Evolutionary conservation across 176 grass and related monocot species (phyloP).

Genomic region (Oryza rufipogon): DNA sequence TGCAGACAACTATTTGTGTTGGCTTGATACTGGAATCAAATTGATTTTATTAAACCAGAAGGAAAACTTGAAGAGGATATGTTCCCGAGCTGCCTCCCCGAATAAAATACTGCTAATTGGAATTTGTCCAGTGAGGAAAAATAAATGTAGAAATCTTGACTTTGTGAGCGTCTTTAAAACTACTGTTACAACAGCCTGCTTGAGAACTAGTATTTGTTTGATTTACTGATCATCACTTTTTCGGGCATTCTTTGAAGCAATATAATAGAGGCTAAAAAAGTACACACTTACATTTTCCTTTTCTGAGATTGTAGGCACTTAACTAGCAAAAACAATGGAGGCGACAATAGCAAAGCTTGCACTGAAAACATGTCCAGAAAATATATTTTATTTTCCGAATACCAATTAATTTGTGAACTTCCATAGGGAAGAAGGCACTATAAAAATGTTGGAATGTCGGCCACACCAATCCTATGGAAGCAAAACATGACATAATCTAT

Average conservation of each 20-base stretch:
- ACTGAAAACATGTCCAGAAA: constrained; percentile 5
- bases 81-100: background rate
- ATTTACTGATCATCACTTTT: background rate
- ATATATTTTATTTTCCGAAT: background rate
- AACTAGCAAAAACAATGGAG: background rate
- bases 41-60: background rate
- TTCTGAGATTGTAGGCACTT: background rate
- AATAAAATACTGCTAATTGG: background rate
- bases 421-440: background rate
- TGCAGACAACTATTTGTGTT: background rate
- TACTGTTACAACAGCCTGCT: background rate
- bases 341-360: background rate
- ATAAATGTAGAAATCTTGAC: background rate
- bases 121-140: background rate
- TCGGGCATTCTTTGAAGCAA: background rate
- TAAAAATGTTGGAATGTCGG: constrained; percentile 17
- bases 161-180: background rate
- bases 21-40: background rate
- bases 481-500: background rate
- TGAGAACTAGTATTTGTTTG: background rate
- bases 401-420: background rate
- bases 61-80: background rate
- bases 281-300: background rate
- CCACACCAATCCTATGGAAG: background rate
- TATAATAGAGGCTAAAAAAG: background rate